Evolutionary conservation across 2,329 filamentous ascomycete species (phyloP).

Genomic region (Laburnicola sp.): DNA sequence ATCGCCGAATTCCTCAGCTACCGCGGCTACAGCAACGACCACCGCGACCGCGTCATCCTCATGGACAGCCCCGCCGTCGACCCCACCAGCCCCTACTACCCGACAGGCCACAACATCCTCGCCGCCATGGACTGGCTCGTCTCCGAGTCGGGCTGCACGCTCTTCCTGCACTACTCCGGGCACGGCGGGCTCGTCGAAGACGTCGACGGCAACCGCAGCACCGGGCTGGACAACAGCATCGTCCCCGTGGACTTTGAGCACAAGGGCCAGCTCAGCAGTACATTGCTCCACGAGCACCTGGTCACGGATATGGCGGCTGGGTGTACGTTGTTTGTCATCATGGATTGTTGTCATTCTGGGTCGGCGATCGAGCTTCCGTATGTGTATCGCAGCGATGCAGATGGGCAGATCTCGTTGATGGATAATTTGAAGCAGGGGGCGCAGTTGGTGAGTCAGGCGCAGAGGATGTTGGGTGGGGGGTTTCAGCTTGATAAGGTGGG

Average conservation of each 20-base stretch:
- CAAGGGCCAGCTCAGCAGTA: conserved; percentile 59
- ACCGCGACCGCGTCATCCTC: conserved; percentile 51
- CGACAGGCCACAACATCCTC: conserved; percentile 51
- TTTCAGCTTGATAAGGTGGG: conserved; percentile 55
- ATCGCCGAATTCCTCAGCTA: conserved; percentile 52
- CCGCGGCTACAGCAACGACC: conserved; percentile 48
- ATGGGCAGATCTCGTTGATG: conserved; percentile 60
- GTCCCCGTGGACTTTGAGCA: conserved; percentile 57
- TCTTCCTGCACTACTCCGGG: conserved; percentile 63
- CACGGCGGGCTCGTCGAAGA: conserved; percentile 60
- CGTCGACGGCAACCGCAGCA: conserved; percentile 44
- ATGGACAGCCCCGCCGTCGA: conserved; percentile 45
- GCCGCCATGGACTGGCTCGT: conserved; percentile 63
- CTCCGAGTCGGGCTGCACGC: conserved; percentile 54
- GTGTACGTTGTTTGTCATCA: conserved; percentile 58
- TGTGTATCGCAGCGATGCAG: conserved; percentile 47
- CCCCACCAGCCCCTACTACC: conserved; percentile 39
- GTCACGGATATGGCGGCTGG: conserved; percentile 56
- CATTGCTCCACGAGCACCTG: conserved; percentile 56
- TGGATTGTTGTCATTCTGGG: conserved; percentile 65
- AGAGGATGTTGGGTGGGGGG: conserved; percentile 55
- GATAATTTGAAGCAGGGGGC: conserved; percentile 59
- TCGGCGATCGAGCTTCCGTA: conserved; percentile 63
- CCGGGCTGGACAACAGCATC: conserved; percentile 54
- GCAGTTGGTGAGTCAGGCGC: conserved; percentile 55